Evolutionary conservation across 2,329 filamentous ascomycete genomes (phyloP).

Genomic region (Helicocarpus griseus): DNA sequence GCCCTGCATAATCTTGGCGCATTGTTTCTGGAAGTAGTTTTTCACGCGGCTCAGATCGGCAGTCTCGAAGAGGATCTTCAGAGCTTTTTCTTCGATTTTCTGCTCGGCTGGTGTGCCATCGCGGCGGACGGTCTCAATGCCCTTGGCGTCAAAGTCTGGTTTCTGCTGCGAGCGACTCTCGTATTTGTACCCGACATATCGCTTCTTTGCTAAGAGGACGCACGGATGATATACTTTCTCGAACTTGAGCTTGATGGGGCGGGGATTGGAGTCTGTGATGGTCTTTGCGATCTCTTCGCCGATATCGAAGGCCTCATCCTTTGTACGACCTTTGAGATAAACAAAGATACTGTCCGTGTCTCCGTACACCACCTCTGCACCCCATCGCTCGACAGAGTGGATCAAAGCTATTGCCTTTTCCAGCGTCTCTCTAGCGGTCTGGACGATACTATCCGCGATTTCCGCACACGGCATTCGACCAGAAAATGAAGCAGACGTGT

Average conservation of each 20-base stretch:
- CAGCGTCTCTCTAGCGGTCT: slow-evolving; percentile 87
- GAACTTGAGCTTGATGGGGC: slow-evolving; percentile 90
- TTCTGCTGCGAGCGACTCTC: slow-evolving; percentile 64
- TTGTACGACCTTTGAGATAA: slow-evolving; percentile 75
- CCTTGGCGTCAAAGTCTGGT: slow-evolving; percentile 94
- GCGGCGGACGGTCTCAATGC: slow-evolving; percentile 91
- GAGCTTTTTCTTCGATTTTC: slow-evolving; percentile 86
- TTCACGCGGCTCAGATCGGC: slow-evolving; percentile 84
- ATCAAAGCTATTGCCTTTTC: slow-evolving; percentile 90
- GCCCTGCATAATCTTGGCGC: slow-evolving; percentile 83
- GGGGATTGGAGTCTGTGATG: slow-evolving; percentile 81
- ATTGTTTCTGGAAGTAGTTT: slow-evolving; percentile 79
- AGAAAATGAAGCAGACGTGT: slow-evolving; percentile 93
- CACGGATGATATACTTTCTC: slow-evolving; percentile 98
- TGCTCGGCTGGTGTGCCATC: slow-evolving; percentile 94
- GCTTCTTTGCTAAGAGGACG: slow-evolving; percentile 88
- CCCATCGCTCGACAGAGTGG: slow-evolving; percentile 78
- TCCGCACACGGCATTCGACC: slow-evolving; percentile 97
- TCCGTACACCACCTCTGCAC: slow-evolving; percentile 93
- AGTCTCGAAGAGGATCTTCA: slow-evolving; percentile 83
- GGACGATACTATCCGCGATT: slow-evolving; percentile 96
- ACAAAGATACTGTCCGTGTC: slow-evolving; percentile 96
- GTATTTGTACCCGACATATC: slow-evolving; percentile 97
- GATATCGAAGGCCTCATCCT: slow-evolving; percentile 81
- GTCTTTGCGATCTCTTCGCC: slow-evolving; percentile 84